Conservation (phyloP, 495 filamentous ascomycete genomes). For the Xylaria bambusicola region DNA sequence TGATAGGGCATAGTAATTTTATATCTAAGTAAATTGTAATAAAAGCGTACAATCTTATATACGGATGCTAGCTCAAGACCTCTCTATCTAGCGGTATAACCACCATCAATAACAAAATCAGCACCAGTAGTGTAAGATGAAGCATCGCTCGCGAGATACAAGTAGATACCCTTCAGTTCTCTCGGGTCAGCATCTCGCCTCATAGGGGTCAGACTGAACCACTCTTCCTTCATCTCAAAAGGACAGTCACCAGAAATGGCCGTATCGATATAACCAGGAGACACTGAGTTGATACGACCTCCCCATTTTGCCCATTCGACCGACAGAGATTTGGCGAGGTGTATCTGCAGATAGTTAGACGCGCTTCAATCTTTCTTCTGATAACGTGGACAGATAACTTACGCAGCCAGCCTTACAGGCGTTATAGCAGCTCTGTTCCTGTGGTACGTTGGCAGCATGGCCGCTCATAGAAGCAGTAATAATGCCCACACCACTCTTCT, state of each 20-base stretch:
- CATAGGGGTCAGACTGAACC: constrained; percentile 73
- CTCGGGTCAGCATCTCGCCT: constrained; percentile 62
- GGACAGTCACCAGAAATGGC: constrained; percentile 70
- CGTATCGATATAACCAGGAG: constrained; percentile 76
- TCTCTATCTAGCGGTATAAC: constrained; percentile 22
- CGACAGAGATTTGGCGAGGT: constrained; percentile 65
- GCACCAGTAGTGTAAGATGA: constrained; percentile 70
- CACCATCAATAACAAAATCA: constrained; percentile 68
- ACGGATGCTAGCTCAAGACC: neutral
- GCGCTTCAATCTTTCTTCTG: neutral
- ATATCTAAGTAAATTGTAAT: no score
- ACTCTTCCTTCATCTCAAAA: constrained; percentile 66
- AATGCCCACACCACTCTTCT: constrained; percentile 61
- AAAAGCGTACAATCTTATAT: no score
- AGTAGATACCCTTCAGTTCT: constrained; percentile 74
- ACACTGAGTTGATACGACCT: constrained; percentile 69
- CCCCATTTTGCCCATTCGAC: constrained; percentile 71
- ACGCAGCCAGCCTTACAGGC: constrained; percentile 68
- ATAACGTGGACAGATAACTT: neutral
- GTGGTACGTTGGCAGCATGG: constrained; percentile 76
- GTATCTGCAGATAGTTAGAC: constrained; percentile 40
- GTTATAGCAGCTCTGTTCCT: constrained; percentile 81
- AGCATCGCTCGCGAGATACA: constrained; percentile 72
- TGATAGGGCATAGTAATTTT: no score
- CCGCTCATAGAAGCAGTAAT: constrained; percentile 70